Percentiles rank a stretch among this genome's conserved stretches.
These are phyloP conservation scores for Glycine latifolia DNA, from an alignment of 306 rosid species.

Conservation along the genomic window DNA sequence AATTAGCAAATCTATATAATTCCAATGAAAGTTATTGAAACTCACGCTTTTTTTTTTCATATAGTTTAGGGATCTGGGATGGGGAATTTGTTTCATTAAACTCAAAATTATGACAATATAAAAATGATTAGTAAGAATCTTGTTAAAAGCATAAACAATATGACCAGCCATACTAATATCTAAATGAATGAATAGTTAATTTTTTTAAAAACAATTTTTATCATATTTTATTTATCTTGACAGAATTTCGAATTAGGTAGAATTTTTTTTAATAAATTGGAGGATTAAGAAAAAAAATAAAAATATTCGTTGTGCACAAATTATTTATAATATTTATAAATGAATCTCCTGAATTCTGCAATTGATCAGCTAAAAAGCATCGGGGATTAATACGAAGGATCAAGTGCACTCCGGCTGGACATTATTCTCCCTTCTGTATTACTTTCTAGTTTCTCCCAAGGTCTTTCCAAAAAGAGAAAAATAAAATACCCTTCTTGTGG, in stretches of 20 bases:
- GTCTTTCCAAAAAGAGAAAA: background rate
- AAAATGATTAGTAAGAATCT: background rate
- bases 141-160: background rate
- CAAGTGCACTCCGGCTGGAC: background rate
- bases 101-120: too few species aligned
- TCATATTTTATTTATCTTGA: too few species aligned
- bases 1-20: background rate
- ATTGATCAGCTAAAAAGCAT: background rate
- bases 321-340: background rate
- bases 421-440: background rate
- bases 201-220: too few species aligned
- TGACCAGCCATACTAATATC: background rate
- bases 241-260: too few species aligned
- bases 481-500: background rate
- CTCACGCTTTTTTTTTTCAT: background rate
- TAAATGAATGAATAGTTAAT: too few species aligned
- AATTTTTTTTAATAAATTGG: too few species aligned
- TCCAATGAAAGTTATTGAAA: background rate
- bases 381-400: background rate
- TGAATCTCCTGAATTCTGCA: background rate
- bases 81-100: too few species aligned
- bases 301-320: too few species aligned
- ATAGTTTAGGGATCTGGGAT: background rate
- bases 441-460: conserved; percentile 17
- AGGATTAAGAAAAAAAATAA: too few species aligned